phyloP scores from a whole-genome alignment of 2,329 filamentous ascomycete species.

The Trichoderma lentiforme region DNA sequence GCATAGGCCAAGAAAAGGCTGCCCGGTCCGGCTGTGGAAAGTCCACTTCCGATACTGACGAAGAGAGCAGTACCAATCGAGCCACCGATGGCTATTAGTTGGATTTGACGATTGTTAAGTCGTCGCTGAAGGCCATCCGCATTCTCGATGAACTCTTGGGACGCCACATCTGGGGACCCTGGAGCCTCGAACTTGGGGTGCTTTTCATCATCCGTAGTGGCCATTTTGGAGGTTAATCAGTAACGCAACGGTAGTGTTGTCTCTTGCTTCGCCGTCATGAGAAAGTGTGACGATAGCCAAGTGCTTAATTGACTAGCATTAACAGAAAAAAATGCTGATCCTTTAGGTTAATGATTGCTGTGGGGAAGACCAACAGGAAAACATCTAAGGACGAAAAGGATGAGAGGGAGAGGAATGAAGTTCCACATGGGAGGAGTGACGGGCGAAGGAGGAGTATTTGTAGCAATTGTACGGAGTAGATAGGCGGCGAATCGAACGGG shows the following conservation, averaged over 20 bases:
- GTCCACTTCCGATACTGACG: slow-evolving; percentile 58
- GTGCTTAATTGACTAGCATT: background rate
- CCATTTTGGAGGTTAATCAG: slow-evolving; percentile 18
- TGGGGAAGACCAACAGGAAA: background rate
- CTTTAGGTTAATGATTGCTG: background rate
- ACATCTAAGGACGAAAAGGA: background rate
- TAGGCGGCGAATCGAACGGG: background rate
- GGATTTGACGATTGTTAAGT: slow-evolving; percentile 54
- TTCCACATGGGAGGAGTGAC: background rate
- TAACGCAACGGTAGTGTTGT: background rate
- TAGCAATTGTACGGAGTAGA: background rate
- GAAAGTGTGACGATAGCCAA: background rate
- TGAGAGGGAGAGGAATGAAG: background rate
- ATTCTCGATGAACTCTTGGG: slow-evolving; percentile 30
- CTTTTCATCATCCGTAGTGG: slow-evolving; percentile 29
- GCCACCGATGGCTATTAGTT: slow-evolving; percentile 57
- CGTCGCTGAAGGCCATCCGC: slow-evolving; percentile 43
- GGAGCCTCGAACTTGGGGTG: slow-evolving; percentile 27
- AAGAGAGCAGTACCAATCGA: slow-evolving; percentile 59
- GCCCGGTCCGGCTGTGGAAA: slow-evolving; percentile 42
- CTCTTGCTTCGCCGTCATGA: background rate
- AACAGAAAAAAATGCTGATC: background rate
- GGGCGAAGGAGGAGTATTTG: slow-evolving; percentile 10
- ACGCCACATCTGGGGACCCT: slow-evolving; percentile 25
- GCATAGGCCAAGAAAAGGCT: slow-evolving; percentile 58